A percentile compares a stretch with the other conserved stretches of the same genome.
phyloP scores from a whole-genome alignment of 768 basidiomycete genomes.

The Dioszegia crocea region DNA sequence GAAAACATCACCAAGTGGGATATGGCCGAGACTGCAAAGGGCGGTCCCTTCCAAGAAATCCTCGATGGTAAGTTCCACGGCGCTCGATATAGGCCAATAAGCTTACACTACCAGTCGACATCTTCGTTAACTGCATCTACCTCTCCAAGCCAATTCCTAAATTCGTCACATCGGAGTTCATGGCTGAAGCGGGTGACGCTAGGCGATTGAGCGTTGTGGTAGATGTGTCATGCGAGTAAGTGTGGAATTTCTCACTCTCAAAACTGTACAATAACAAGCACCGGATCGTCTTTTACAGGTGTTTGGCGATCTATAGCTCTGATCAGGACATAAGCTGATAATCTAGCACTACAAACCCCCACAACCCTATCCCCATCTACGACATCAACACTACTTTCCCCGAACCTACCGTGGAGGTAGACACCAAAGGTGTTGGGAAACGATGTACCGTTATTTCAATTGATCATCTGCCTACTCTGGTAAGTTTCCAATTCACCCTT shows the following conservation, averaged over 20 bases:
- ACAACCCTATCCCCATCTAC: slow-evolving; percentile 97
- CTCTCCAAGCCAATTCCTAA: slow-evolving; percentile 57
- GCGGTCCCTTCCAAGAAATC: slow-evolving; percentile 92
- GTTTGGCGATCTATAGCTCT: no score
- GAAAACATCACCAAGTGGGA: slow-evolving; percentile 97
- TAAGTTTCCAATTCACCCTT: slow-evolving; percentile 34
- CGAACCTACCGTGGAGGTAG: slow-evolving; percentile 82
- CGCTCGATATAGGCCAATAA: not conserved
- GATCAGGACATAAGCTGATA: not conserved
- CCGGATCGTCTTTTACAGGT: no score
- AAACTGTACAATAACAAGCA: no score
- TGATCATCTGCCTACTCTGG: slow-evolving; percentile 89
- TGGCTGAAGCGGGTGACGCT: slow-evolving; percentile 64
- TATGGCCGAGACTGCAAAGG: slow-evolving; percentile 90
- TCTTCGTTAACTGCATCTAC: slow-evolving; percentile 99
- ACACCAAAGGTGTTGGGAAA: slow-evolving; percentile 69
- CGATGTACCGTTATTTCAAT: slow-evolving; percentile 84
- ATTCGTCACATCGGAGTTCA: slow-evolving; percentile 54
- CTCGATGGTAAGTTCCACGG: slow-evolving; percentile 58
- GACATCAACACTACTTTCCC: slow-evolving; percentile 87
- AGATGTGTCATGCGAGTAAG: slow-evolving; percentile 88
- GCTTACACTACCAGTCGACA: slow-evolving; percentile 60
- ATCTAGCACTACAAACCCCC: slow-evolving; percentile 79
- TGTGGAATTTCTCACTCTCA: no score
- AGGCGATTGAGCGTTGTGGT: slow-evolving; percentile 77